These are phyloP conservation scores for Butyriboletus loyo DNA, from an alignment of 768 basidiomycete genomes.

Conservation along the genomic window DNA sequence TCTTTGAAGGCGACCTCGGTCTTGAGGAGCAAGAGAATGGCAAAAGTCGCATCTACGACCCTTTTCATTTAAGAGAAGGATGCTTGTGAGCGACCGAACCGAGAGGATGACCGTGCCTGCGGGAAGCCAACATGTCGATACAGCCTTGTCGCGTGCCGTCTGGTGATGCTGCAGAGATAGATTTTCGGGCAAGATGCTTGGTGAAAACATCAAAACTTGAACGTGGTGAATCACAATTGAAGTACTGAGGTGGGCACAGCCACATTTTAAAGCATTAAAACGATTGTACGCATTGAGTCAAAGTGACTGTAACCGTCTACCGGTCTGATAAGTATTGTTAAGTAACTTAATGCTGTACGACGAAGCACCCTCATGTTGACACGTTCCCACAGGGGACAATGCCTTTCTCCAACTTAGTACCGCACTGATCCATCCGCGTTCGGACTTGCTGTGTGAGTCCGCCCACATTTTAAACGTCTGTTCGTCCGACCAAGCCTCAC, in stretches of 20 bases:
- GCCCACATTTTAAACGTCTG: too few species aligned
- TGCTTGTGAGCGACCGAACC: slow-evolving; percentile 42
- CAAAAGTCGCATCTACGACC: slow-evolving; percentile 67
- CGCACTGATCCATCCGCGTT: too few species aligned
- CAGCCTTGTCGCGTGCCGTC: slow-evolving; percentile 49
- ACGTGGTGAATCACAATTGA: background rate
- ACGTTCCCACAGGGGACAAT: too few species aligned
- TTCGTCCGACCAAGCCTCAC: background rate
- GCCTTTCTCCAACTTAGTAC: too few species aligned
- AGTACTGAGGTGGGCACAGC: too few species aligned
- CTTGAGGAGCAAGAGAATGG: slow-evolving; percentile 36
- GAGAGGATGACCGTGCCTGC: slow-evolving; percentile 52
- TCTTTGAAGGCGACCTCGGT: slow-evolving; percentile 38
- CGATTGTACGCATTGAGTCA: too few species aligned
- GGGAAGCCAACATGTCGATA: slow-evolving; percentile 37
- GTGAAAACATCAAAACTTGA: slow-evolving; percentile 5
- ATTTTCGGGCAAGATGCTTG: slow-evolving; percentile 4
- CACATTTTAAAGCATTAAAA: too few species aligned
- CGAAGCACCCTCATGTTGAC: too few species aligned
- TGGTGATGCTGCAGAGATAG: slow-evolving; percentile 41
- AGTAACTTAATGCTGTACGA: too few species aligned
- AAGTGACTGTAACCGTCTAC: too few species aligned
- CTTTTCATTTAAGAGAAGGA: slow-evolving; percentile 56
- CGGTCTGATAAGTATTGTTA: too few species aligned
- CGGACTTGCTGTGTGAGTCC: too few species aligned